Evolutionary conservation across 2,329 filamentous ascomycete genomes (phyloP).

Genomic region (Magnaporthiopsis rhizophila): DNA sequence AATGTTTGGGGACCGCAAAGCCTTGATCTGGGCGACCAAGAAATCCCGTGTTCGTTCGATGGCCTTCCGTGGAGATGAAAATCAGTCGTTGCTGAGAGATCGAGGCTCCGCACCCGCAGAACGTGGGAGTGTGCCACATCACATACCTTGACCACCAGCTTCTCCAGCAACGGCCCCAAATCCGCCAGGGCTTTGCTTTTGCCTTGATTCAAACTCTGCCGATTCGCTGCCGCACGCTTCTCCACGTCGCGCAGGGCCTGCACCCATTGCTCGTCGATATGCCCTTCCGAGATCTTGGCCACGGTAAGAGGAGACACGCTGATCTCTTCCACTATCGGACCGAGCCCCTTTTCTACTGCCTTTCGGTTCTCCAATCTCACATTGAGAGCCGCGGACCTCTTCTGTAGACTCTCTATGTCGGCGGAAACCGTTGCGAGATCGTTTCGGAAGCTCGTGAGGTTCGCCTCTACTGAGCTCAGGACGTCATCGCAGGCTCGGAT

Average conservation of each 20-base stretch:
- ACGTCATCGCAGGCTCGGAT: conserved; percentile 90
- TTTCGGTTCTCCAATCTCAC: conserved; percentile 82
- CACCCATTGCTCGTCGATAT: conserved; percentile 84
- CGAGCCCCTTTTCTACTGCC: conserved; percentile 79
- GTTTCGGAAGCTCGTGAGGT: conserved; percentile 85
- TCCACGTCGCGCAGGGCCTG: conserved; percentile 78
- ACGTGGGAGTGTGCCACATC: no score
- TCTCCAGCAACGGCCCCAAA: conserved; percentile 74
- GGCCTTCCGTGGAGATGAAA: conserved; percentile 42
- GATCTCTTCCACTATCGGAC: conserved; percentile 84
- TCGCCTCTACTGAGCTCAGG: conserved; percentile 84
- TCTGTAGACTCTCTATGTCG: conserved; percentile 90
- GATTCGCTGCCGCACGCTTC: conserved; percentile 63
- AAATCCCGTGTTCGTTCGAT: conserved; percentile 91
- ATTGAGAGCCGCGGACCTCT: conserved; percentile 74
- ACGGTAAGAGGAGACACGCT: conserved; percentile 80
- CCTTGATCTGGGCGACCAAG: conserved; percentile 89
- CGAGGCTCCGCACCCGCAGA: not conserved
- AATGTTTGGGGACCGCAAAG: conserved; percentile 86
- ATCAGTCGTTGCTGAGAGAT: not conserved
- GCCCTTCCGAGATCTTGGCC: conserved; percentile 76
- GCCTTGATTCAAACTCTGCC: conserved; percentile 47
- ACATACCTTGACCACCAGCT: conserved; percentile 68
- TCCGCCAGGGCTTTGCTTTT: conserved; percentile 72
- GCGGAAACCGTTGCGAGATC: conserved; percentile 88